A percentile compares a stretch with the other conserved stretches of the same genome.
Conservation (phyloP, 345 rosid species). For the Eucalyptus guilfoylei region DNA sequence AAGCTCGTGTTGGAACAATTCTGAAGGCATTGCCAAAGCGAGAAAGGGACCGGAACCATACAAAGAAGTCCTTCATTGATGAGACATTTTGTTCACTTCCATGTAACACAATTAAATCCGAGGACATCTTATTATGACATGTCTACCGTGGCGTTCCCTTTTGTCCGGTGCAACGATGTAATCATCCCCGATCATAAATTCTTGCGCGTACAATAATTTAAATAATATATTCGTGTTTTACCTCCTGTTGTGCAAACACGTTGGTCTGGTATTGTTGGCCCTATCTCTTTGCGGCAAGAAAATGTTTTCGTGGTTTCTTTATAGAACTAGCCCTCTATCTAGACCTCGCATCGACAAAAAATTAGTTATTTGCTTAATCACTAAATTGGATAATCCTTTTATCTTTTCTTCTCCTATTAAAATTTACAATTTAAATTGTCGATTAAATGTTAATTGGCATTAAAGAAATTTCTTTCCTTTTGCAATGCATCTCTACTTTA, state of each 20-base stretch:
- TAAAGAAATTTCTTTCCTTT: neutral
- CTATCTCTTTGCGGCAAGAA: neutral
- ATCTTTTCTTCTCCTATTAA: neutral
- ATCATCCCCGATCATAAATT: neutral
- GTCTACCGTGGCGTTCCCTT: neutral
- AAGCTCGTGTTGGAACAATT: conserved; percentile 26
- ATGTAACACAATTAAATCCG: neutral
- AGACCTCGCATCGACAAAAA: neutral
- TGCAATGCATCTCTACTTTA: neutral
- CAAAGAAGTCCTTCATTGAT: neutral
- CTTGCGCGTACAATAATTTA: neutral
- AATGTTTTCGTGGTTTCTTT: neutral
- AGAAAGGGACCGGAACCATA: neutral
- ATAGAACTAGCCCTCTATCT: neutral
- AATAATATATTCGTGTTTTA: neutral
- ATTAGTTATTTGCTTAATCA: neutral
- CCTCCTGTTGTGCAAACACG: neutral
- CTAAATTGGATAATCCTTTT: neutral
- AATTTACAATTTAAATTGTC: neutral
- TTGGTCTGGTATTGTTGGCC: neutral
- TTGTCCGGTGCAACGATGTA: neutral
- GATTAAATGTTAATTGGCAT: neutral
- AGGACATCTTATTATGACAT: neutral
- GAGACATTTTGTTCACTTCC: neutral
- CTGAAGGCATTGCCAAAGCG: neutral